Evolutionary conservation across 2,329 filamentous ascomycete species (phyloP).

Genomic region (Talaromyces sp.): DNA sequence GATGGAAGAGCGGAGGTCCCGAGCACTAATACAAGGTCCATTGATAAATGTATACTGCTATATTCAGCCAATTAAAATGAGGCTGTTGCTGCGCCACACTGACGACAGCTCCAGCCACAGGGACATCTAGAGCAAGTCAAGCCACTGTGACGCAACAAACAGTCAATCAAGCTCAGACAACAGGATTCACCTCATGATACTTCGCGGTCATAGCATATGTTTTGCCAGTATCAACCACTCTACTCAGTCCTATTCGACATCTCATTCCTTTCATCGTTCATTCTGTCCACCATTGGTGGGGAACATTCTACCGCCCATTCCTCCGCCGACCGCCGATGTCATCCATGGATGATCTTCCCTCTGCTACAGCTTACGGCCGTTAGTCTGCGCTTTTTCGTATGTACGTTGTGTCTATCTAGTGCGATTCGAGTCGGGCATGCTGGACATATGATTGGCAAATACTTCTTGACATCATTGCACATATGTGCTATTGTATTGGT

Average conservation of each 20-base stretch:
- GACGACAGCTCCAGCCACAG: neutral
- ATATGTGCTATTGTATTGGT: neutral
- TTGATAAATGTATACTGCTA: neutral
- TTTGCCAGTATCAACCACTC: neutral
- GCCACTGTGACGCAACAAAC: neutral
- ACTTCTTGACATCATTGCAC: neutral
- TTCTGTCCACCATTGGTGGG: neutral
- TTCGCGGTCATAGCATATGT: neutral
- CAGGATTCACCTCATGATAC: neutral
- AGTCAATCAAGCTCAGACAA: neutral
- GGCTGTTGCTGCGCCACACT: neutral
- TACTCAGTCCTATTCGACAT: neutral
- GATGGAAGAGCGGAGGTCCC: neutral
- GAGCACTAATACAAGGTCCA: neutral
- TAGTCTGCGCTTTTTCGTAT: neutral
- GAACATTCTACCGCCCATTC: neutral
- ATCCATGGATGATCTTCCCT: neutral
- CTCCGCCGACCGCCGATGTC: slow-evolving; percentile 5
- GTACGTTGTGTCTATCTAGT: neutral
- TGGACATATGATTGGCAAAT: neutral
- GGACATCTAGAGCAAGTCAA: neutral
- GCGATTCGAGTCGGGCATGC: neutral
- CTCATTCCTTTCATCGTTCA: neutral
- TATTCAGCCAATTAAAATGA: neutral
- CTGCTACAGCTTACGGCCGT: neutral